Conservation (phyloP, 148 eudicot genomes). For the Cornus florida region DNA sequence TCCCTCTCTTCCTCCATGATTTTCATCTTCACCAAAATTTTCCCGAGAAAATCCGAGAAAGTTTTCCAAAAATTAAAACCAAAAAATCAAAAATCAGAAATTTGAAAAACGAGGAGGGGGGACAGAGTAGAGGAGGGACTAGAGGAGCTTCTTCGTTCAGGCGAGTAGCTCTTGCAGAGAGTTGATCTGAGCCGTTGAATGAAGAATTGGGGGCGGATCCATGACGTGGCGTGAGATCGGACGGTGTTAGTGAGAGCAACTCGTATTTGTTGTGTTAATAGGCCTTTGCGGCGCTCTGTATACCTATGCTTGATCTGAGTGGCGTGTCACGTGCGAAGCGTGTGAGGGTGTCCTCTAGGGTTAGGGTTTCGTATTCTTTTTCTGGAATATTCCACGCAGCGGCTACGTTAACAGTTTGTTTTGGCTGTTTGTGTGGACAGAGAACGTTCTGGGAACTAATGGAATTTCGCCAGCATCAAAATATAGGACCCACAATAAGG, state of each 20-base stretch:
- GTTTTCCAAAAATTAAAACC: background rate
- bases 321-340: constrained; percentile 43
- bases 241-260: constrained; percentile 29
- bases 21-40: constrained; percentile 23
- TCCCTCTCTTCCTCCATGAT: constrained; percentile 36
- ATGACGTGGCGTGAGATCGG: constrained; percentile 53
- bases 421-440: too few species aligned
- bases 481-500: too few species aligned
- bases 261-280: constrained; percentile 16
- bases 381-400: background rate
- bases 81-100: constrained; percentile 13
- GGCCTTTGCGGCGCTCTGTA: constrained; percentile 33
- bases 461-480: too few species aligned
- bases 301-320: background rate
- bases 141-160: constrained; percentile 34
- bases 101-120: constrained; percentile 15
- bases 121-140: constrained; percentile 24
- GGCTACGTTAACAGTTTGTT: background rate
- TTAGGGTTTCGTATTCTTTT: constrained; percentile 16
- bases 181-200: constrained; percentile 57
- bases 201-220: constrained; percentile 27
- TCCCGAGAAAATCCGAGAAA: background rate
- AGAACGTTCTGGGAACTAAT: too few species aligned
- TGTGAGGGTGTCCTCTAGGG: constrained; percentile 35
- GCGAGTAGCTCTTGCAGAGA: constrained; percentile 21